Conservation (phyloP, 2,329 filamentous ascomycete genomes). For the Sporothrix brunneoviolacea region DNA sequence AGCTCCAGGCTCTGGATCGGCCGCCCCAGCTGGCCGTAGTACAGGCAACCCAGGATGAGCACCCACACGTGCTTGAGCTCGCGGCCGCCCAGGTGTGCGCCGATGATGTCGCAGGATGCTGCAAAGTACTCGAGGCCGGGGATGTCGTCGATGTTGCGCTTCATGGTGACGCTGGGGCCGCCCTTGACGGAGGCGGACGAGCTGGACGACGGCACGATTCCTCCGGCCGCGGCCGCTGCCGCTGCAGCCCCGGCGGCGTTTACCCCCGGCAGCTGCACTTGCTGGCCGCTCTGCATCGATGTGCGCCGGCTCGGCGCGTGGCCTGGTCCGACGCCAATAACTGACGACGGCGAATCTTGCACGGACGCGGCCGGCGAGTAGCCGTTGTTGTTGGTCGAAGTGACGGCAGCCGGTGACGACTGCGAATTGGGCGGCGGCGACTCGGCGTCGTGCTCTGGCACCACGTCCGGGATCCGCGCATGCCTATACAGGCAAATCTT, state of each 20-base stretch:
- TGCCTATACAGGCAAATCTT: conserved; percentile 62
- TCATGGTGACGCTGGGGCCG: background rate
- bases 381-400: conserved; percentile 36
- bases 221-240: background rate
- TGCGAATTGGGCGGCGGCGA: conserved; percentile 16
- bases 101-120: conserved; percentile 78
- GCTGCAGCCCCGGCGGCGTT: background rate
- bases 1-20: conserved; percentile 75
- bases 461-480: conserved; percentile 48
- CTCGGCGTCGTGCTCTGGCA: conserved; percentile 39
- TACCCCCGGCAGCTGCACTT: background rate
- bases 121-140: conserved; percentile 88
- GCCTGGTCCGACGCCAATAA: conserved; percentile 41
- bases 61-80: conserved; percentile 81
- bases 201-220: background rate
- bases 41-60: conserved; percentile 76
- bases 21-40: conserved; percentile 79
- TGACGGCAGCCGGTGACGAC: conserved; percentile 25
- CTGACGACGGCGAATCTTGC: conserved; percentile 44
- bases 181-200: background rate
- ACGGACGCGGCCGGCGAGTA: conserved; percentile 42
- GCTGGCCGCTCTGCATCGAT: conserved; percentile 38
- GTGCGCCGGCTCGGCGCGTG: conserved; percentile 42
- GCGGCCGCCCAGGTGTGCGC: conserved; percentile 70
- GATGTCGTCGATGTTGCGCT: conserved; percentile 71